phyloP scores from a whole-genome alignment of 805 yeast genomes.

The Debaryomyces castellii region DNA sequence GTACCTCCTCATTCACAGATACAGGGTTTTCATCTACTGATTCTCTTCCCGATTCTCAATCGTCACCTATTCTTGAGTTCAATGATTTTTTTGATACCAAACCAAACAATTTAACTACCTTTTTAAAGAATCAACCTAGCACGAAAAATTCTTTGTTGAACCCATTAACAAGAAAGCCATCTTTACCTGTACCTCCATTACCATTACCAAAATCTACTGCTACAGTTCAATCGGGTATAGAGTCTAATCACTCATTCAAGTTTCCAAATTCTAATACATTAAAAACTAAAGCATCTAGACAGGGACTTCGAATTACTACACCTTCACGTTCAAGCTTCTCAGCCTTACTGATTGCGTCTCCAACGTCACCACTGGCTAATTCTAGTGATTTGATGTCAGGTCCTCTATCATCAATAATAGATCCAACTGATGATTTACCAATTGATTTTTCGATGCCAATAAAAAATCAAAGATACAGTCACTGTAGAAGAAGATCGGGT shows the following conservation, averaged over 20 bases:
- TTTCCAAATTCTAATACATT: constrained; percentile 10
- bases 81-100: constrained; percentile 24
- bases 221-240: not conserved
- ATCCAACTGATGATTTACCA: constrained; percentile 40
- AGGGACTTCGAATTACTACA: not conserved
- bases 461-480: constrained; percentile 4
- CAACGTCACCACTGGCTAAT: constrained; percentile 30
- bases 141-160: constrained; percentile 8
- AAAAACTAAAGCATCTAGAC: not conserved
- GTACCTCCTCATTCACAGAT: constrained; percentile 29
- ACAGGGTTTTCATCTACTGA: constrained; percentile 29
- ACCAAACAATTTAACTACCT: constrained; percentile 4
- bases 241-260: constrained; percentile 4
- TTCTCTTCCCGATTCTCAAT: constrained; percentile 24
- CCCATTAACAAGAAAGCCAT: constrained; percentile 14
- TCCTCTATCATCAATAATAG: constrained; percentile 21
- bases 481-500: constrained; percentile 18
- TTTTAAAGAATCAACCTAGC: not conserved
- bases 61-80: constrained; percentile 24
- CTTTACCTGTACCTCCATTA: constrained; percentile 11
- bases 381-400: constrained; percentile 12
- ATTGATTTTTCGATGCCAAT: constrained; percentile 33
- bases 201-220: constrained; percentile 8
- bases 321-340: constrained; percentile 11
- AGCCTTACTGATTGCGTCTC: constrained; percentile 36